Conservation (phyloP, 2,329 filamentous ascomycete genomes). For the Aspergillus carbonarius region DNA sequence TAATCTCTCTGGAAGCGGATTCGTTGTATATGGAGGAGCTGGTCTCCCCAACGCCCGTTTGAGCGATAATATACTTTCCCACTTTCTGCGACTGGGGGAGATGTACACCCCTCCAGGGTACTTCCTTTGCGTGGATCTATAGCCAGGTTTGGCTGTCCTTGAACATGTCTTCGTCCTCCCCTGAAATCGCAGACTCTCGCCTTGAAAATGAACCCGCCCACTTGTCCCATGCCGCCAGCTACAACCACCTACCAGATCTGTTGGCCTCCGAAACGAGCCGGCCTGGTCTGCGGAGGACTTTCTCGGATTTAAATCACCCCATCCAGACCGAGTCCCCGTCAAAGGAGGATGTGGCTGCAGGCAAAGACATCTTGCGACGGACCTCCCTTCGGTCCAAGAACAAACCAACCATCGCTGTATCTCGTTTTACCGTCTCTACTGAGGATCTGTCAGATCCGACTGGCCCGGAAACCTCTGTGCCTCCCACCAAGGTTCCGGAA, state of each 20-base stretch:
- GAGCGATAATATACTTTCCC: constrained; percentile 14
- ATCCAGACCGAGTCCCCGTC: constrained; percentile 38
- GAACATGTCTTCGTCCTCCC: constrained; percentile 36
- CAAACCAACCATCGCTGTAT: constrained; percentile 31
- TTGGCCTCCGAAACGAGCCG: constrained; percentile 31
- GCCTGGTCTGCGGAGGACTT: constrained; percentile 49
- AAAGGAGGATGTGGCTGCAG: constrained; percentile 39
- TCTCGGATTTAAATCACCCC: constrained; percentile 50
- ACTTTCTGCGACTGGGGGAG: constrained; percentile 23
- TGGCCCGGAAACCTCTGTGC: constrained; percentile 19
- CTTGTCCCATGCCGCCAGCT: constrained; percentile 58
- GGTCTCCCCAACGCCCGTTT: constrained; percentile 38
- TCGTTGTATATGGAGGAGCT: constrained; percentile 41
- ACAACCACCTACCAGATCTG: constrained; percentile 53
- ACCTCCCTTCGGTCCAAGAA: constrained; percentile 41
- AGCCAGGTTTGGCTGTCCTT: constrained; percentile 16
- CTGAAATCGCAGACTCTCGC: constrained; percentile 23
- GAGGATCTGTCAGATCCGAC: constrained; percentile 35
- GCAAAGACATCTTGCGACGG: constrained; percentile 43
- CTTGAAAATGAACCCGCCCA: constrained; percentile 27
- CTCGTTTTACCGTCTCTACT: constrained; percentile 38
- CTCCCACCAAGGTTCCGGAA: constrained; percentile 23
- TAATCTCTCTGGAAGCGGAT: constrained; percentile 8
- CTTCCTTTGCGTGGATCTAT: constrained; percentile 21
- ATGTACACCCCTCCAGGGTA: constrained; percentile 29